Percentiles rank a stretch among this genome's conserved stretches.
phyloP scores from a whole-genome alignment of 2,329 filamentous ascomycete genomes.

The Shiraia sp. region DNA sequence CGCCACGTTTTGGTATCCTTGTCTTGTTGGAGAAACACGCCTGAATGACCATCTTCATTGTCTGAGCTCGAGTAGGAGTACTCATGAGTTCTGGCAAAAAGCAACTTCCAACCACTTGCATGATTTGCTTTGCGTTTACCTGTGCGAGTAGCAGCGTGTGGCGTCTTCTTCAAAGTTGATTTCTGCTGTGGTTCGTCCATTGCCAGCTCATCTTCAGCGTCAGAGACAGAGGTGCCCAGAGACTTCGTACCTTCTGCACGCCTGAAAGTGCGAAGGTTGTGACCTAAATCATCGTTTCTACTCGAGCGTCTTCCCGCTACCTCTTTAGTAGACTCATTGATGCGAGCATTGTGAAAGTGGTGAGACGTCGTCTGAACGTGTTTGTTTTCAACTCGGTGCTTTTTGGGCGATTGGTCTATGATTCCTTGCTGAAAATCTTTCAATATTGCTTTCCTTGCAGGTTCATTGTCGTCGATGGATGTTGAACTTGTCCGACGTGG shows the following conservation, averaged over 20 bases:
- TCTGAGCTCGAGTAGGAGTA: constrained; percentile 2
- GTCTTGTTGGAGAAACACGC: constrained; percentile 3
- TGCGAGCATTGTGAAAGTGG: constrained; percentile 21
- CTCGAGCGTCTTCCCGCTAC: not conserved
- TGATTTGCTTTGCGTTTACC: constrained; percentile 1
- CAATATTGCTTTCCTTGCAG: constrained; percentile 8
- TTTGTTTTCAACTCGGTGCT: not conserved
- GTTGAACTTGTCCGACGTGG: not conserved
- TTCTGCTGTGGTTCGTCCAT: not conserved
- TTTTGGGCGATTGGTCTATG: not conserved
- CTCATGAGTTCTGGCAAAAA: constrained; percentile 19
- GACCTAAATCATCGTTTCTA: not conserved
- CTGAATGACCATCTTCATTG: constrained; percentile 1
- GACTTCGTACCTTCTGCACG: constrained; percentile 2
- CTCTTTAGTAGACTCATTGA: constrained; percentile 25
- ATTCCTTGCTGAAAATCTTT: constrained; percentile 19
- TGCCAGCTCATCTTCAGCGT: constrained; percentile 24
- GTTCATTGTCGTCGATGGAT: constrained; percentile 5
- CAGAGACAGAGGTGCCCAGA: not conserved
- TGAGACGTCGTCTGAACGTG: constrained; percentile 7
- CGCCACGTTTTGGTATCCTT: not conserved
- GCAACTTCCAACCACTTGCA: constrained; percentile 15
- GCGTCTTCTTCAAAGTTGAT: constrained; percentile 2
- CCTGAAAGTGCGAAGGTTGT: constrained; percentile 18
- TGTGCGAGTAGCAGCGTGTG: constrained; percentile 1